These are phyloP conservation scores for Diaporthe sp. DNA, from an alignment of 2,329 filamentous ascomycete species.

Conservation along the genomic window DNA sequence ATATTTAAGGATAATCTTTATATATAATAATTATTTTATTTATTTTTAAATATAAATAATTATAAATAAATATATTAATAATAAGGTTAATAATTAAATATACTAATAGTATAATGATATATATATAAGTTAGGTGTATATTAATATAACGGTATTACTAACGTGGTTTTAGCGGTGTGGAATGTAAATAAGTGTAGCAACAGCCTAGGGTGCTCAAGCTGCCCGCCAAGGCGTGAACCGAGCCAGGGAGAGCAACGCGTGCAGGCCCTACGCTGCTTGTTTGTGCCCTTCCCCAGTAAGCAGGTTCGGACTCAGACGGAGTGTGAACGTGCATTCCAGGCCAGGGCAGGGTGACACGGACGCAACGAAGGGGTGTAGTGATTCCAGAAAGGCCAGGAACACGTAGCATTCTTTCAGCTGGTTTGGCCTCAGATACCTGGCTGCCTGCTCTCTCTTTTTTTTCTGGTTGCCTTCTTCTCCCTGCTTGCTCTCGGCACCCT, in stretches of 20 bases:
- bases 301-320: background rate
- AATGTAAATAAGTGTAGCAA: too few relatives aligned
- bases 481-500: constrained; percentile 23
- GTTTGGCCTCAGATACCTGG: constrained; percentile 15
- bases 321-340: background rate
- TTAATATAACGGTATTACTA: too few relatives aligned
- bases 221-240: constrained; percentile 40
- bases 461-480: constrained; percentile 20
- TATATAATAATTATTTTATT: too few relatives aligned
- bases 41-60: too few relatives aligned
- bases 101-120: too few relatives aligned
- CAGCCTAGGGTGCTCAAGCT: constrained; percentile 41
- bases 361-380: background rate
- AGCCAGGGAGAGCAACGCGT: constrained; percentile 34
- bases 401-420: background rate
- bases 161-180: too few relatives aligned
- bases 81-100: too few relatives aligned
- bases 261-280: constrained; percentile 44
- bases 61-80: too few relatives aligned
- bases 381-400: background rate
- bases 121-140: too few relatives aligned
- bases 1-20: too few relatives aligned
- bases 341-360: constrained; percentile 1
- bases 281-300: constrained; percentile 23
- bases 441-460: background rate